Evolutionary conservation across 352 stramenopile genomes (phyloP), one percentile per base, ranked within the genome.

Genomic region (Pythium periplocum): DNA sequence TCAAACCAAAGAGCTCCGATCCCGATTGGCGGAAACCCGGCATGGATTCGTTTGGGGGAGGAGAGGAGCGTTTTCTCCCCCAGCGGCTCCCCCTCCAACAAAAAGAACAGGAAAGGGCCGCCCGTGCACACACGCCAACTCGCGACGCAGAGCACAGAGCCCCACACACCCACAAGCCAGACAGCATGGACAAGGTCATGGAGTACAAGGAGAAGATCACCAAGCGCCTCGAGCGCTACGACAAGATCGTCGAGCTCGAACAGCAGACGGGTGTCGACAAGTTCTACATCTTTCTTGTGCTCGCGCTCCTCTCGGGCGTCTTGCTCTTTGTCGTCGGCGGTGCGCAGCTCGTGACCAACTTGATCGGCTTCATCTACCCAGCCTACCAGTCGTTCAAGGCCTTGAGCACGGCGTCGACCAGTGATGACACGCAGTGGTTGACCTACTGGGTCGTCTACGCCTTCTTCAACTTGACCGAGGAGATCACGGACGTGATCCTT

Each of bases 381-480:
- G 83, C 83, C 45, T 96, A 95, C 70, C 75, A 79, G 73, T 93
- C 80, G 39, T 95, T 96, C 71, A 94, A 94, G 75, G 86, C 86
- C 43, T 81, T 95, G 11, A 90, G 80, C 68, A 89, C 80, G 51
- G 64, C 75, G 12, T 64, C 55, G 53, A 78, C 79, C 41, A 65
- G 73, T 6, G 85, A 95, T 41, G 83, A 95, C 72, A 95, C 83
- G 38, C 81, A 93, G 73, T 96, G 86, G 86, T 73, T 96, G 43
- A 93, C 83, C 11, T 96, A 96, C 71, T 96, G 86, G 86, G 87
- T 98, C 57, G 87, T 99, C 34, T 99, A 98, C 74, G 78, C 93
- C 33, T 96, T 98, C 66, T 99, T 98, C 68, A 97, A 90, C 59
- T 86, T 99, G 50, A 95, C 97, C 12, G 96, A 98, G 66, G 73